phyloP scores from a whole-genome alignment of 768 basidiomycete species.

The Lanmaoa pseudosensibilis region DNA sequence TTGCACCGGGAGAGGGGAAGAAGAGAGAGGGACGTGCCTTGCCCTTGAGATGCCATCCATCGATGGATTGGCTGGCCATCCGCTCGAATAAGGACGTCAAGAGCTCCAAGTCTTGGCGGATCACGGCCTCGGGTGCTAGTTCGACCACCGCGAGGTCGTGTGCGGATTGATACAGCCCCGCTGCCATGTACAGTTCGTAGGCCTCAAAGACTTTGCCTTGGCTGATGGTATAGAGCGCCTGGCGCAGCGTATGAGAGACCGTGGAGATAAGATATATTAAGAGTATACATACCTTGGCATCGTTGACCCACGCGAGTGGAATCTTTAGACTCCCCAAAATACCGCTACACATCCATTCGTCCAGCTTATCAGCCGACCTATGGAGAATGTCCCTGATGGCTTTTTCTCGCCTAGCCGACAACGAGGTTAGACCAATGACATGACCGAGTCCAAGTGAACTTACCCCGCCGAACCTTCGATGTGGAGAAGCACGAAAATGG shows the following conservation, averaged over 20 bases:
- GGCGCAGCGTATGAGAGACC: slow-evolving; percentile 4
- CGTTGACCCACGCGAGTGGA: slow-evolving; percentile 85
- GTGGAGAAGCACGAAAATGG: slow-evolving; percentile 87
- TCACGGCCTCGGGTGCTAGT: slow-evolving; percentile 84
- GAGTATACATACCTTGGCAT: slow-evolving; percentile 65
- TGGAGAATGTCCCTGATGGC: slow-evolving; percentile 80
- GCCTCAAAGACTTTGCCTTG: slow-evolving; percentile 66
- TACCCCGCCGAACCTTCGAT: slow-evolving; percentile 80
- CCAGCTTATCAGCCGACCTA: slow-evolving; percentile 62
- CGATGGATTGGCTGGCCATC: slow-evolving; percentile 57
- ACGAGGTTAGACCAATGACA: slow-evolving; percentile 7
- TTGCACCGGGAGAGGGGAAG: background rate
- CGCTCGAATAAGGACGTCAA: slow-evolving; percentile 67
- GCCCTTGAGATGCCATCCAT: slow-evolving; percentile 81
- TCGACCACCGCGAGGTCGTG: slow-evolving; percentile 85
- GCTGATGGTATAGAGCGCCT: slow-evolving; percentile 70
- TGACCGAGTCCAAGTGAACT: slow-evolving; percentile 25
- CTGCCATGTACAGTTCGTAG: slow-evolving; percentile 73
- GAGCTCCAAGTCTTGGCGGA: slow-evolving; percentile 55
- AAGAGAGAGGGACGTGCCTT: slow-evolving; percentile 50
- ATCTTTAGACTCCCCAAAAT: slow-evolving; percentile 76
- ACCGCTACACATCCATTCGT: slow-evolving; percentile 73
- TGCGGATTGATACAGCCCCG: slow-evolving; percentile 68
- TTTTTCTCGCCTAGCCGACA: slow-evolving; percentile 67
- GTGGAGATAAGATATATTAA: background rate